Base-by-base conservation (phyloP, 1,139 yeast species). In the Saccharomyces hybrid region DNA sequence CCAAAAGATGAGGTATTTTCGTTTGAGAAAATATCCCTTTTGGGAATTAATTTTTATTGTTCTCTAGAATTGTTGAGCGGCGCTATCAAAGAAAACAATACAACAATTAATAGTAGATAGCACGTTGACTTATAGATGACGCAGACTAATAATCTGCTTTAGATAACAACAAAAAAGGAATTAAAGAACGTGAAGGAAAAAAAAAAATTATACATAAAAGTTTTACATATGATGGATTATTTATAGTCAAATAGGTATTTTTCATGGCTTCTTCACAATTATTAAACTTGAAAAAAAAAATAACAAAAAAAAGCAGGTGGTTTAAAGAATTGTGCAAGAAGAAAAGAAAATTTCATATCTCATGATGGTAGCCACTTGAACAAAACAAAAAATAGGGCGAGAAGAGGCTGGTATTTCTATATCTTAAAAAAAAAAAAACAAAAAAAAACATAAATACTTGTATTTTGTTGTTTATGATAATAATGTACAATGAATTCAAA, bases 401-500 rank as follows among this genome's bases (percentile, higher is more conserved):
- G 44, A 38, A 38, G 44, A 38, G 44, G 44, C 44, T 38, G 11
- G 13, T 38, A 38, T 38, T 38, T 38, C 5, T 16, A 38, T 38
- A 16, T 38, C 23, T 38, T 19, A 38, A 38, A 38, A 38, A 38
- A 38, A 38, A 38, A 38, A 38, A 19, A 19, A 34, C 16, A 16
- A 16, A 28, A 14, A n/a, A 47, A 47, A 47, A 29, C 16, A 31
- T 19, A 29, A n/a, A 47, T 13, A 27, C 11, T 16, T 29, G 29
- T 47, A 38, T 38, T n/a, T 38, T 38, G 2, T 9, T 38, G 44
- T 5, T 38, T 38, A 38, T 38, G 44, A 38, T 16, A 11, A 38
- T 38, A 38, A 38, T 38, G 44, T 38, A 38, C 44, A 38, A 38
- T 38, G 44, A 38, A 38, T 38, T 38, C 44, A 38, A 47, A 28